phyloP scores from a whole-genome alignment of 176 grass and related monocot species.

The Themeda triandra region DNA sequence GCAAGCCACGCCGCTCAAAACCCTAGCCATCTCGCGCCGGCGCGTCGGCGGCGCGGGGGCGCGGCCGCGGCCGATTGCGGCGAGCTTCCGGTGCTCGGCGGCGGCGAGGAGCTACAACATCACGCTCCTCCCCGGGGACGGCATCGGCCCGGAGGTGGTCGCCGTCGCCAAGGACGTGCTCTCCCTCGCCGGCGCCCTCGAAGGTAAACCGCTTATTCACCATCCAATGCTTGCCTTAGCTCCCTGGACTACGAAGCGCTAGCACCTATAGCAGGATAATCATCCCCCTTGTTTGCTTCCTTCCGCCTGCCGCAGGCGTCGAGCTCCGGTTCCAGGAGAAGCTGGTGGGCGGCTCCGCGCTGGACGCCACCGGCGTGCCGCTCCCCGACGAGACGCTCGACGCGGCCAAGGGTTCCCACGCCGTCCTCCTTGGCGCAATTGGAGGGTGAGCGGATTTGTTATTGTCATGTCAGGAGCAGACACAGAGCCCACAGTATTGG shows the following conservation, averaged over 20 bases:
- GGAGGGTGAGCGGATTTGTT: conserved; percentile 55
- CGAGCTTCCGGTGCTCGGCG: conserved; percentile 33
- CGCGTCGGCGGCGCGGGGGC: background rate
- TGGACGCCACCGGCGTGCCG: conserved; percentile 60
- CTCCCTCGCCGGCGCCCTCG: conserved; percentile 55
- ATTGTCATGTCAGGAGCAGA: background rate
- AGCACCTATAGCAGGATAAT: background rate
- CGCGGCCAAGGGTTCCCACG: conserved; percentile 49
- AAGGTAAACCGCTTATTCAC: conserved; percentile 34
- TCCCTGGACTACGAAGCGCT: background rate
- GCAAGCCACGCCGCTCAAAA: conserved; percentile 36
- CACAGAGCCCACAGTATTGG: background rate
- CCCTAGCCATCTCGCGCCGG: conserved; percentile 22
- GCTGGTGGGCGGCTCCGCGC: conserved; percentile 69
- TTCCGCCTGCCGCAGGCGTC: conserved; percentile 36
- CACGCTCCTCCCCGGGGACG: conserved; percentile 84
- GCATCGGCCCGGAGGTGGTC: conserved; percentile 94
- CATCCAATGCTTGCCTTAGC: background rate
- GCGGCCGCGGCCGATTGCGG: background rate
- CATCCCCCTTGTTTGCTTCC: background rate
- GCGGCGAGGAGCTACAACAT: conserved; percentile 55
- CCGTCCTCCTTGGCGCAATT: conserved; percentile 62
- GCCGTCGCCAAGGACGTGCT: conserved; percentile 87
- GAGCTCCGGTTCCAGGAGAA: conserved; percentile 59
- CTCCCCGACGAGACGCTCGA: conserved; percentile 75